Evolutionary conservation across 2,329 filamentous ascomycete species (phyloP), one percentile per base, ranked within the genome.

Genomic region (Pseudogymnoascus sp.): DNA sequence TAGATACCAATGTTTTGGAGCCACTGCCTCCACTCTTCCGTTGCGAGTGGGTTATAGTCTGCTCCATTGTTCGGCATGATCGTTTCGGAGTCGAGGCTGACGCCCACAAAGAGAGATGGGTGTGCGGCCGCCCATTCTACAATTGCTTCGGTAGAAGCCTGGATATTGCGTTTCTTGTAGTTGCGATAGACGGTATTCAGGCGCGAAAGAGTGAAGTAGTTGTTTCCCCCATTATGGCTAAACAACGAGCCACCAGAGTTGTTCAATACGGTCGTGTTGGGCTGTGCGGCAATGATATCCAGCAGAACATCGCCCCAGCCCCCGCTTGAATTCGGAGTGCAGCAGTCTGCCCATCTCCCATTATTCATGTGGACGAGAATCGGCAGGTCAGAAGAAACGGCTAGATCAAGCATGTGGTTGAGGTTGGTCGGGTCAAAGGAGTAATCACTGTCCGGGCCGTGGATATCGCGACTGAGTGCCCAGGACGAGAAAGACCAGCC

Each of bases 401-500:
- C 64, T 1, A 66, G 31, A 21, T 37, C 40, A 3, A 66, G 59
- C 64, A 66, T 66, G 23, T 67, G 64, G 7, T 64, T 59, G 16
- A 66, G 61, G 38, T 67, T 67, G 14, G 62, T 65, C 8, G 65
- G 65, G 23, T 67, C 64, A 37, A 67, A 67, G 12, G 18, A 46
- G 42, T 63, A 67, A 49, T 67, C 64, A 25, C 59, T 36, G 49
- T 53, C 43, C 3, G 46, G 36, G 12, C 59, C 62, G 6, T 46
- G 42, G 12, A 66, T 67, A 60, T 67, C 65, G 6, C 65, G 64
- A 61, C 65, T 67, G 25, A 67, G 49, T 18, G 65, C 61, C 65
- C 65, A 67, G 2, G 65, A 67, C 0, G 65, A 67, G 36, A 67
- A 67, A 2, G 64, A 66, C 65, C 64, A 67, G 11, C 65, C 65